Base-by-base conservation (phyloP, 177 flowering plant genomes). In the Vitis hybrid region DNA sequence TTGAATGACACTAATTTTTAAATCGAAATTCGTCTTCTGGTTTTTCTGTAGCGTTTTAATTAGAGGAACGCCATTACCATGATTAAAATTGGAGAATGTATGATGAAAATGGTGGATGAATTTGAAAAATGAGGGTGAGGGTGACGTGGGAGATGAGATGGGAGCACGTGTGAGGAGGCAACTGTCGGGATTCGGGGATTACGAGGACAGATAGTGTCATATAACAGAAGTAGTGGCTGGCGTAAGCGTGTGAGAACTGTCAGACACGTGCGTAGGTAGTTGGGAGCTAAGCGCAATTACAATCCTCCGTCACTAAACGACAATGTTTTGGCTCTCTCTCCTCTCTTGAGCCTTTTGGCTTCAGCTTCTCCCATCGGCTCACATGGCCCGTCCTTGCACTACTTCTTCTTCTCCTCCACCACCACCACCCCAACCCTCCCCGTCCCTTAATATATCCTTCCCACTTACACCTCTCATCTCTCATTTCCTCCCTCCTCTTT, bases 261-360 rank as follows among this genome's bases (percentile, higher is more conserved):
- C 85, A 81, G 84, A 79, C 85, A 82, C 86, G 86, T 81, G 86
- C 83, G 71, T 65, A 60, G 73, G 74, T 75, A 77, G 68, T 62
- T 40, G 46, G 30, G 48, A 35, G 40, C 52, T 12, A 11, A 35
- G 30, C 61, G 60, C 46, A 35, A 35, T 35, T 35, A 6, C 1
- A 35, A 35, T 35, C 46, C 46, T 35, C 46, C 46, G 70, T 27
- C 21, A 9, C 24, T 40, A 71, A 73, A 78, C 76, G 85, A 82
- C 83, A 82, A 77, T 24, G 27, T 24, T 24, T 24, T 24, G 27
- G 27, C 27, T 0, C 27, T 24, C 27, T 24, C 27, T 24, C 27
- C 27, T 24, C 2, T 15, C 35, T 19, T 48, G 60, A 35, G 46
- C 46, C 46, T 35, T 35, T 35, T 6, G 35, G 74, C 73, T 3